Conservation (phyloP, 371 early-diverging fungal species). For the Syncephalastrum sp. region DNA sequence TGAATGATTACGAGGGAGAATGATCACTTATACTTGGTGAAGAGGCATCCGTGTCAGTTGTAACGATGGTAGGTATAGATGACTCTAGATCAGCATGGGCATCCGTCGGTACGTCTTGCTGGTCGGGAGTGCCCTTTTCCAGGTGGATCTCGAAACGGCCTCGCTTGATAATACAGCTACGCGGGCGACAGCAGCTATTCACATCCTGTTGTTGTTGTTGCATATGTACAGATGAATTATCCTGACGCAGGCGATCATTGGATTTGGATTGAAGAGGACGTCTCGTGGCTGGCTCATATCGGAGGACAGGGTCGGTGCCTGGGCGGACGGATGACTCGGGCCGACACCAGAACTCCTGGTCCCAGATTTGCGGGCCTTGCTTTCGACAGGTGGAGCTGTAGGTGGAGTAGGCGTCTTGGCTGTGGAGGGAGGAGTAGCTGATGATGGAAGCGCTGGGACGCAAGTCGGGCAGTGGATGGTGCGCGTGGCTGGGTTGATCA, state of each 20-base stretch:
- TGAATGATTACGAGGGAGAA: too few species aligned
- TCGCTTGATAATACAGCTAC: conserved; percentile 19
- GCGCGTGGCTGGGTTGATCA: conserved; percentile 6
- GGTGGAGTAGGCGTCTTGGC: conserved; percentile 11
- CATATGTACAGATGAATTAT: background rate
- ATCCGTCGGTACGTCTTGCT: too few species aligned
- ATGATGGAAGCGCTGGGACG: conserved; percentile 9
- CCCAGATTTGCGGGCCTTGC: conserved; percentile 33
- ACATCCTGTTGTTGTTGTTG: conserved; percentile 2
- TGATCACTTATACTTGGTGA: too few species aligned
- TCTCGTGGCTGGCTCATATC: background rate
- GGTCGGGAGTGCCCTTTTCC: too few species aligned
- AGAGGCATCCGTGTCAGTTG: too few species aligned
- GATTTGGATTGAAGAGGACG: background rate
- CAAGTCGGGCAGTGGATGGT: conserved; percentile 4
- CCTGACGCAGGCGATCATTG: background rate
- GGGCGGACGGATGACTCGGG: conserved; percentile 5
- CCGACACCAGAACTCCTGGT: conserved; percentile 33
- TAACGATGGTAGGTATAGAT: too few species aligned
- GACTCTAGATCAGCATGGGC: too few species aligned
- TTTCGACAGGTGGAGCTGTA: conserved; percentile 1
- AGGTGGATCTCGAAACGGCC: conserved; percentile 43
- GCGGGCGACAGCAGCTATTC: too few species aligned
- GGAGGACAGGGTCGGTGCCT: background rate
- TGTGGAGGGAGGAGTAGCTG: conserved; percentile 11